Base-by-base conservation (phyloP, 1,139 yeast species). In the Suhomyces coccinellae region DNA sequence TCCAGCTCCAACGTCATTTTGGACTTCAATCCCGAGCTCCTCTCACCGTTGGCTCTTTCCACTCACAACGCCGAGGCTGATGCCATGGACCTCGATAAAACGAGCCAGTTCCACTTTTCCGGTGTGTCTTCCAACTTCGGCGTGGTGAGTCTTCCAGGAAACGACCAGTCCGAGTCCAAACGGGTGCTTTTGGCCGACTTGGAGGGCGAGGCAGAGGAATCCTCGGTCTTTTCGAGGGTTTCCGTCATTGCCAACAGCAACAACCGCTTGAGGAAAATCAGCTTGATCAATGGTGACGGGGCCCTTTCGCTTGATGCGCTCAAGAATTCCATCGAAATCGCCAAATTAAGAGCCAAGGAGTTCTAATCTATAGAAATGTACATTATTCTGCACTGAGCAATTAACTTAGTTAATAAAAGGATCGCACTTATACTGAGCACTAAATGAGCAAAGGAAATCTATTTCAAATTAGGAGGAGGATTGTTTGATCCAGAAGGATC, bases 191-290 rank as follows among this genome's bases (percentile, higher is more conserved):
- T 87, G 44, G 81, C 87, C 2, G 95, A 87, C 56, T 59, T 87
- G 38, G 91, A 86, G 61, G 93, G 93, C 9, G 93, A 85, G 53
- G 85, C 89, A 6, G 96, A 87, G 61, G 91, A 87, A 58, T 58
- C 70, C 8, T 66, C 75, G 11, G 66, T 77, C 11, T 60, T 62
- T 33, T 73, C 80, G 32, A 65, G 77, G 38, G 63, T 80, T 16
- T 63, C 66, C 35, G 69, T 78, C 7, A 63, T 74, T 13, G 54
- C 64, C 16, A 57, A 60, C 16, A 54, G 58, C 13, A 53, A 56
- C 12, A 51, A 50, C 9, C 27, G 46, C n/a, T 52, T 56, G 43
- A 52, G 47, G 43, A 50, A 48, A 30, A 50, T 56, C 43, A 52
- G 55, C 33, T 48, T 56, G 42, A 48, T 52, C 22, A 52, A 52